Evolutionary conservation across 2,329 filamentous ascomycete genomes (phyloP), one percentile per base, ranked within the genome.

Genomic region (Fusarium begoniae): DNA sequence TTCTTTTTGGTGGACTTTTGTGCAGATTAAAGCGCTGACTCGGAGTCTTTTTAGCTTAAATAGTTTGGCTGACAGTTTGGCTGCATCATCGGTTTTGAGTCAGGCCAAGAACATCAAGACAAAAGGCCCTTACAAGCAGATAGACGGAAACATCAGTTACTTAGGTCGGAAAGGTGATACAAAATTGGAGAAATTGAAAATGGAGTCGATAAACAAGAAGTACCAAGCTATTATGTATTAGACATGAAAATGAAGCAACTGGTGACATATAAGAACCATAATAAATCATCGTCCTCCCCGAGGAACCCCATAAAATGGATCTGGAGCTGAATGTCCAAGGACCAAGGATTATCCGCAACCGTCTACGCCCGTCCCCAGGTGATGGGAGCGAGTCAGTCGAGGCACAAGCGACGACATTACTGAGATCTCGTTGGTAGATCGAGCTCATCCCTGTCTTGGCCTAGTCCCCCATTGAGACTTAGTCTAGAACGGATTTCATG

Each of bases 401-500:
- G 11, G 20, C 32, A n/a, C 20, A 37, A 14, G 32, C 18, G 14
- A 28, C 24, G 30, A 48, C 22, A 41, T 32, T 32, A 32, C 30
- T 40, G 43, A 38, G n/a, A 48, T 43, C 26, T 47, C 47, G 32
- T 56, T 64, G 50, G 56, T 32, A 37, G 38, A 37, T 48, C 38
- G 38, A 2, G 7, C 24, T 40, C 51, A 40, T 54, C 51, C 51
- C 51, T 54, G 51, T 40, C 51, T 28, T n/a, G 35, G 20, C 0
- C 51, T 40, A 54, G 28, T 11, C 2, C 41, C 24, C 8, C 26
- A 41, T 69, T 37, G 15, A 26, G 64, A 22, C 26, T n/a, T 53
- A 47, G 64, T 35, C 51, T 44, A 51, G 61, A 58, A 51, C 22
- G 6, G 28, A 35, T 43, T 32, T 37, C 63, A 51, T 68, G n/a